Conservation (phyloP, 2,329 filamentous ascomycete genomes). For the Beauveria sp. region DNA sequence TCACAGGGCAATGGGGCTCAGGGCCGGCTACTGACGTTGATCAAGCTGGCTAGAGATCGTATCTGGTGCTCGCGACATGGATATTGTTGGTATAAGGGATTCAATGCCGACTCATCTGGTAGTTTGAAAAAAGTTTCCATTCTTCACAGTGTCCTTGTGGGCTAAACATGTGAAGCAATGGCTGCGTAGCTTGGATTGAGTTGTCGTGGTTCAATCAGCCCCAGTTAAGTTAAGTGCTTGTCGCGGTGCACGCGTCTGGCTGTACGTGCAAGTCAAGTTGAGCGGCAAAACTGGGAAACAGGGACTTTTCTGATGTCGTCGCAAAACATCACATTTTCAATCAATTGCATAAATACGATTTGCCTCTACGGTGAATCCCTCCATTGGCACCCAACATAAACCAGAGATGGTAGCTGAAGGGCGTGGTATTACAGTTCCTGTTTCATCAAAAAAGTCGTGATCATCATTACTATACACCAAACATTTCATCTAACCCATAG, state of each 20-base stretch:
- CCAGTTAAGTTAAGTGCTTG: conserved; percentile 1
- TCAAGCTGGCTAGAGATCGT: conserved; percentile 46
- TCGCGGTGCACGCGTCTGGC: neutral
- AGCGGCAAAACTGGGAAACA: neutral
- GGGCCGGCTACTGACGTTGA: conserved; percentile 30
- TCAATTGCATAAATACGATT: neutral
- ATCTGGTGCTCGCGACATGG: conserved; percentile 54
- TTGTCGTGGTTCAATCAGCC: neutral
- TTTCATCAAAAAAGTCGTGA: neutral
- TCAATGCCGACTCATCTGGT: conserved; percentile 43
- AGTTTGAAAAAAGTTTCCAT: conserved; percentile 38
- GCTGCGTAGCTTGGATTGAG: neutral
- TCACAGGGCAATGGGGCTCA: neutral
- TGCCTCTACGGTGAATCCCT: neutral
- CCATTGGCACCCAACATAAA: neutral
- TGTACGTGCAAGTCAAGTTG: neutral
- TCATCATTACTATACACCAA: neutral
- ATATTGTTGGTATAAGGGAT: conserved; percentile 39
- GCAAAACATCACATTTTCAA: neutral
- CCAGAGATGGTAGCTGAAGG: neutral
- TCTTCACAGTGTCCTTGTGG: neutral
- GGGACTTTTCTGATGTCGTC: neutral
- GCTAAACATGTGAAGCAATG: neutral
- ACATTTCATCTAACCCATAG: neutral
- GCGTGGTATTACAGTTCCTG: neutral